Base-by-base conservation (phyloP, 495 filamentous ascomycete species). In the Penicillium cosmopolitanum region DNA sequence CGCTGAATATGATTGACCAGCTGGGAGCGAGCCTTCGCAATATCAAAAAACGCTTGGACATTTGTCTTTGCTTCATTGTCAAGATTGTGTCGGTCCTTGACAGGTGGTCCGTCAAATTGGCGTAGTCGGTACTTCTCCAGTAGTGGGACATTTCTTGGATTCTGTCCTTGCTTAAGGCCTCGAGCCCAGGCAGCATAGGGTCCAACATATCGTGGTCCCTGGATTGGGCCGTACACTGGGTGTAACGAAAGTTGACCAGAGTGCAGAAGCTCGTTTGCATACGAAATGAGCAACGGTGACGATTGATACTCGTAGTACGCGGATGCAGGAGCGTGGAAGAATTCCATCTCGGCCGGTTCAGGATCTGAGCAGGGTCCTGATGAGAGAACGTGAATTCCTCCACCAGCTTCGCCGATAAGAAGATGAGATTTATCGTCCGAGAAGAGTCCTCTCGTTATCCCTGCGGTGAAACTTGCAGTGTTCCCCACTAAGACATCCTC, bases 341-440 rank as follows among this genome's bases (percentile, higher is more conserved):
- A 42, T 42, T 40, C 35, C 51, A 19, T 52, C 11, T 15, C 12
- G 4, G 13, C 13, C 6, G 46, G 42, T n/a, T 63, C 53, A 6
- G 58, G 56, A 19, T 72, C 59, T 4, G 64, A 56, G 28, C 50
- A 73, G 9, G 77, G 68, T 5, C 69, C 76, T 34, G 74, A 72
- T 10, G 83, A 84, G 0, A 96, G 71, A 0, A 95, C 66, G 57
- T 89, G 88, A 8, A 97, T 75, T 0, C 85, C 85, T 23, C 91
- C 92, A 33, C 84, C 86, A 11, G 85, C 85, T 70, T 93, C 91
- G 23, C 92, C 92, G 35, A 97, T 74, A 0, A 95, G 73, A 1
- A 97, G 76, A 51, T 85, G 86, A 0, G 84, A 81, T 42, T 80
- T 84, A 66, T 96, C 91, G 0, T 85, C 81, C 0, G 87, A 91